These are phyloP conservation scores for Ogataea parapolymorpha DNA, from an alignment of 805 yeast genomes.

Conservation along the genomic window DNA sequence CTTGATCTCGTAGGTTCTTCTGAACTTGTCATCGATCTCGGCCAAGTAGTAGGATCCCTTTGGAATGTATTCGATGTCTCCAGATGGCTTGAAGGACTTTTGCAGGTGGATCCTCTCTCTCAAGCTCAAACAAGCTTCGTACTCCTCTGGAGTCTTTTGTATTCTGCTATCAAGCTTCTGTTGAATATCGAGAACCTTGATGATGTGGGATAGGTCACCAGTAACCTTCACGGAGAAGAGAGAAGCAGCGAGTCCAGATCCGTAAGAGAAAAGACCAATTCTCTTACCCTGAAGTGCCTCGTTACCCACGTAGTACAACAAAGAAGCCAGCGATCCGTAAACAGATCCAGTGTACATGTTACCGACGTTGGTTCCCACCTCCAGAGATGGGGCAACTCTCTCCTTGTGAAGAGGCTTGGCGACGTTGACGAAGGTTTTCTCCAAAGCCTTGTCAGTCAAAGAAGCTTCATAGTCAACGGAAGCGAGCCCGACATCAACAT, in stretches of 20 bases:
- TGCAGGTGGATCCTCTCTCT: constrained; percentile 90
- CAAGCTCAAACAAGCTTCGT: constrained; percentile 73
- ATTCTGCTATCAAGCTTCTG: constrained; percentile 63
- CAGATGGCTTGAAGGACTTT: constrained; percentile 75
- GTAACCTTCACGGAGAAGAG: constrained; percentile 74
- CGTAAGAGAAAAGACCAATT: constrained; percentile 92
- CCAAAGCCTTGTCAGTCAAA: constrained; percentile 73
- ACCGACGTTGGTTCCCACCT: constrained; percentile 94
- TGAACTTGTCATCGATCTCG: constrained; percentile 81
- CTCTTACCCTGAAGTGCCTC: constrained; percentile 78
- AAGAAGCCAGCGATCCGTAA: constrained; percentile 81
- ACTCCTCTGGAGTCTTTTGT: constrained; percentile 69
- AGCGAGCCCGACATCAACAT: constrained; percentile 51
- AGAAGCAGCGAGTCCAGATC: constrained; percentile 95
- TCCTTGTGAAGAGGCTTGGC: constrained; percentile 66
- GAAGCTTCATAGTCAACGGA: constrained; percentile 69
- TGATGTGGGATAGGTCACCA: constrained; percentile 75
- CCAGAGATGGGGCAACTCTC: constrained; percentile 76
- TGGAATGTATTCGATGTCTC: constrained; percentile 67
- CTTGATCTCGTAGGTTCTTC: constrained; percentile 75
- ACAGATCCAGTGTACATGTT: constrained; percentile 96
- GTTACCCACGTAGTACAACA: constrained; percentile 69
- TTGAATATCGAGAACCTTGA: constrained; percentile 62
- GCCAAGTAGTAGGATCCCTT: constrained; percentile 81
- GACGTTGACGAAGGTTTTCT: constrained; percentile 77